Evolutionary conservation across 2,329 filamentous ascomycete species (phyloP).

Genomic region (Microcyclospora pomicola): DNA sequence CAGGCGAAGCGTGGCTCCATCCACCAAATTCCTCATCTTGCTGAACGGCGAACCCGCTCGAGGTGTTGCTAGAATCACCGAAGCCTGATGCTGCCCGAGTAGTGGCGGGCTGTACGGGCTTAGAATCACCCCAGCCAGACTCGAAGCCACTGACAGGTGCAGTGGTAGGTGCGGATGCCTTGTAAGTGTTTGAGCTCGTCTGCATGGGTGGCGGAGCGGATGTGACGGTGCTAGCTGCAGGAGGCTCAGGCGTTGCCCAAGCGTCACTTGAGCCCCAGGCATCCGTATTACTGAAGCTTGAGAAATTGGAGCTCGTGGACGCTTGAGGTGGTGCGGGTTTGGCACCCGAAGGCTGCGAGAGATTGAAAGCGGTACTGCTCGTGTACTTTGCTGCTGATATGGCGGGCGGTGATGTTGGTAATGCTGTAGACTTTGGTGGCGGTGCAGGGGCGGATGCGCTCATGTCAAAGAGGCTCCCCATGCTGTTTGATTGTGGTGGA

Average conservation of each 20-base stretch:
- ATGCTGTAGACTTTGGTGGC: constrained; percentile 20
- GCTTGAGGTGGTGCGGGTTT: constrained; percentile 21
- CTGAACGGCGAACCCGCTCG: constrained; percentile 41
- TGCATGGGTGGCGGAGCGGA: constrained; percentile 22
- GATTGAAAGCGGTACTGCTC: constrained; percentile 65
- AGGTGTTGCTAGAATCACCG: constrained; percentile 8
- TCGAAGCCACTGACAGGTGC: constrained; percentile 24
- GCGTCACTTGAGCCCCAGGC: constrained; percentile 75
- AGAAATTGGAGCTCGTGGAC: constrained; percentile 13
- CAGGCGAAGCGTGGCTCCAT: constrained; percentile 60
- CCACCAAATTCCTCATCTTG: constrained; percentile 94
- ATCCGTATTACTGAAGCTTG: constrained; percentile 34
- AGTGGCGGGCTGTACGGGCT: constrained; percentile 22
- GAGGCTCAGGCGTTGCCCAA: constrained; percentile 55
- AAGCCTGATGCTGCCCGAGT: constrained; percentile 31
- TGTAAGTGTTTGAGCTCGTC: constrained; percentile 32
- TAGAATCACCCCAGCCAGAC: constrained; percentile 52
- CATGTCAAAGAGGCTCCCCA: constrained; percentile 75
- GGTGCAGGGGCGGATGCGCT: constrained; percentile 28
- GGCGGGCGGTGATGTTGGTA: constrained; percentile 20
- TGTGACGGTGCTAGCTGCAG: constrained; percentile 24
- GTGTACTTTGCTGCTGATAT: constrained; percentile 24
- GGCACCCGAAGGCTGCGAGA: constrained; percentile 39
- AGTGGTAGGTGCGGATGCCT: constrained; percentile 18
- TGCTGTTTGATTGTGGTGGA: constrained; percentile 38